Conservation (phyloP, 208 protist species). For the Trichomonas vaginalis region DNA sequence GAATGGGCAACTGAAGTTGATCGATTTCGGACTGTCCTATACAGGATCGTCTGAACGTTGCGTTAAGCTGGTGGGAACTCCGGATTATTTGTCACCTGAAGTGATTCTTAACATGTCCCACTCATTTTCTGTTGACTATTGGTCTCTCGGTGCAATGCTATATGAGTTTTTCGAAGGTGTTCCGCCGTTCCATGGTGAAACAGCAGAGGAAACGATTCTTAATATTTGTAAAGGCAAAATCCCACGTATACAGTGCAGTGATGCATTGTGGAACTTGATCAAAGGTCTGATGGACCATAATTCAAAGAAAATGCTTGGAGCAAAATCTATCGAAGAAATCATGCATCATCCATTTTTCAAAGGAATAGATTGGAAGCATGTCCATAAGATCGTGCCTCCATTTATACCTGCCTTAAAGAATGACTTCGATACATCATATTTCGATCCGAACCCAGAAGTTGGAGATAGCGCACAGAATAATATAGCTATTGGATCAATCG, state of each 20-base stretch:
- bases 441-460: background rate
- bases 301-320: background rate
- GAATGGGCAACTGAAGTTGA: background rate
- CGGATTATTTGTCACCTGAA: conserved; percentile 8
- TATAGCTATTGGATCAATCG: too few relatives aligned
- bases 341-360: background rate
- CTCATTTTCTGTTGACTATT: background rate
- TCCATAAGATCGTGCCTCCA: background rate
- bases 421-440: background rate
- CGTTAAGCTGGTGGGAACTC: background rate
- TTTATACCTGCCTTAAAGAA: background rate
- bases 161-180: background rate
- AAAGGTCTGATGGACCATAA: conserved; percentile 29
- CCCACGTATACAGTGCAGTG: background rate
- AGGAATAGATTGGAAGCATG: background rate
- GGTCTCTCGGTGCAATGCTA: background rate
- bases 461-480: too few relatives aligned
- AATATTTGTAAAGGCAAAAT: background rate
- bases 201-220: background rate
- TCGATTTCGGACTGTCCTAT: background rate
- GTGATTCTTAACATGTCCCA: background rate
- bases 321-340: background rate
- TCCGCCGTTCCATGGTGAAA: background rate
- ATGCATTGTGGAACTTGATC: conserved; percentile 31
- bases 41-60: background rate